These are phyloP conservation scores for Syncephalis plumigaleata DNA, from an alignment of 371 early-diverging fungal genomes.

Conservation along the genomic window DNA sequence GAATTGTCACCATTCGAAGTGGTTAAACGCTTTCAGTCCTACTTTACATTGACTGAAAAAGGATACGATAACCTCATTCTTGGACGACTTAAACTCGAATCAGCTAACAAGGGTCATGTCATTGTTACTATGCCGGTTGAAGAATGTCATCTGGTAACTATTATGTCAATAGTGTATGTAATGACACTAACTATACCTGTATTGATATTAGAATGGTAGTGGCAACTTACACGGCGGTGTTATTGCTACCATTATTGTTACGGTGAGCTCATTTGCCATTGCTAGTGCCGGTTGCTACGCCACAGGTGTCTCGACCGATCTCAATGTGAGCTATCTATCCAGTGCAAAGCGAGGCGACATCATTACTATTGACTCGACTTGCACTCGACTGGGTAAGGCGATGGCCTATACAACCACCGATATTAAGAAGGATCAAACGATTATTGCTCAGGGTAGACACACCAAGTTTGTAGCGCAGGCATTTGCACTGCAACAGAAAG, in stretches of 20 bases:
- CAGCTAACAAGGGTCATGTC: too few species aligned
- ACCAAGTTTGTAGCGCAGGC: conserved; percentile 29
- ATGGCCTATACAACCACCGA: conserved; percentile 37
- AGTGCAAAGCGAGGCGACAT: conserved; percentile 20
- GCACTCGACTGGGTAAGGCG: conserved; percentile 38
- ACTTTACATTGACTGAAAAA: too few species aligned
- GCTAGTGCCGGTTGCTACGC: conserved; percentile 32
- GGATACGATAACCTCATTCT: too few species aligned
- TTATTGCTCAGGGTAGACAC: conserved; percentile 38
- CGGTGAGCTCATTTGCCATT: conserved; percentile 39
- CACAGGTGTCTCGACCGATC: conserved; percentile 44
- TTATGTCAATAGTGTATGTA: too few species aligned
- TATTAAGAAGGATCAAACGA: conserved; percentile 13
- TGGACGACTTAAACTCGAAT: too few species aligned
- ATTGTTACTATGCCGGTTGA: too few species aligned
- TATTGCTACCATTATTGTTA: conserved; percentile 33
- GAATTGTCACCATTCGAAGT: too few species aligned
- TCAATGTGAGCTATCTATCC: conserved; percentile 23
- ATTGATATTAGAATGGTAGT: conserved; percentile 26
- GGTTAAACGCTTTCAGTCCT: too few species aligned
- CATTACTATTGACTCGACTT: conserved; percentile 23
- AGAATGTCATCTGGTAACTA: too few species aligned
- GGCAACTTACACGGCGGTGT: conserved; percentile 39
- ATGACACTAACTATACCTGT: too few species aligned
- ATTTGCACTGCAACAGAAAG: too few species aligned